These are phyloP conservation scores for Citrus medica DNA, from an alignment of 345 rosid species.

Conservation along the genomic window DNA sequence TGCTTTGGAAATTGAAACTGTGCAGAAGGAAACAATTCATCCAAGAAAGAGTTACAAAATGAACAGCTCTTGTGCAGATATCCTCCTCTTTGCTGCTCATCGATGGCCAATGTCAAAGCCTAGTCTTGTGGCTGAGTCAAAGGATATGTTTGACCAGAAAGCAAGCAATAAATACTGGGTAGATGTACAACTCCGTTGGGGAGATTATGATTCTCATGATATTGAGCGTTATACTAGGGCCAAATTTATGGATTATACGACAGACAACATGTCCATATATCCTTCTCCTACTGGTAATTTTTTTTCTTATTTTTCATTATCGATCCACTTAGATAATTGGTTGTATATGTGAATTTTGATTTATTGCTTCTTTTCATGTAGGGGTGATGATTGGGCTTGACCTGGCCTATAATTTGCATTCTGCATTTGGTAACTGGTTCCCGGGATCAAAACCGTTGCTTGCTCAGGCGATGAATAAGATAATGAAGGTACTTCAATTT, in stretches of 20 bases:
- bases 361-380: constrained; percentile 19
- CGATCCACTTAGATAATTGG: neutral
- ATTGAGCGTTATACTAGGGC: constrained; percentile 98
- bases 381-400: constrained; percentile 99
- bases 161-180: constrained; percentile 98
- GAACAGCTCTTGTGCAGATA: constrained; percentile 99
- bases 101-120: constrained; percentile 99
- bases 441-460: constrained; percentile 97
- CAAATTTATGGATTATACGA: constrained; percentile 99
- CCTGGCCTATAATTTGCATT: constrained; percentile 97
- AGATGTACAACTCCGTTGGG: constrained; percentile 99
- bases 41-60: constrained; percentile 99
- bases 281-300: constrained; percentile 93
- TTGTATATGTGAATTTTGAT: neutral
- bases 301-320: neutral
- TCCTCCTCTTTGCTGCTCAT: constrained; percentile 99
- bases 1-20: constrained; percentile 98
- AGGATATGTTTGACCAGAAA: constrained; percentile 98
- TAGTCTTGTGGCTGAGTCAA: constrained; percentile 98
- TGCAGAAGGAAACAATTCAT: constrained; percentile 98
- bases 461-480: constrained; percentile 99
- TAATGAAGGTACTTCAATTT: constrained; percentile 76
- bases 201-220: constrained; percentile 98
- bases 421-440: constrained; percentile 99
- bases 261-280: constrained; percentile 99